Base-by-base conservation (phyloP, 2,329 filamentous ascomycete genomes). In the Furcasterigmium furcatum region DNA sequence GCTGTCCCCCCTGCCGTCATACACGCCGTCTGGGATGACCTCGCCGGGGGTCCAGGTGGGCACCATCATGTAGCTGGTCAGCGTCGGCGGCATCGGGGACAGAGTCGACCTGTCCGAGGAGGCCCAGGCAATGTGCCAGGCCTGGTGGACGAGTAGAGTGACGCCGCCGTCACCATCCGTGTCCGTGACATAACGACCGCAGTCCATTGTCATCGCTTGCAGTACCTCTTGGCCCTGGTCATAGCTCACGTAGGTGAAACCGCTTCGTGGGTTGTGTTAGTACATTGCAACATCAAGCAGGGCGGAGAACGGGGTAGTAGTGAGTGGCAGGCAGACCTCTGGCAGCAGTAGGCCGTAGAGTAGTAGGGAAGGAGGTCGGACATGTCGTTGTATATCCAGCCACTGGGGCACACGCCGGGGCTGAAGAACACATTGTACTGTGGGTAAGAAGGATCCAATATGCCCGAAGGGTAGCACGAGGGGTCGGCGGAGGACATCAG, bases 281-380 rank as follows among this genome's bases (percentile, higher is more conserved):
- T 21, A 7, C 21, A 14, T 21, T 9, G 19, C n/a, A 14, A n/a
- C n/a, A n/a, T n/a, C n/a, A n/a, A n/a, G n/a, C n/a, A n/a, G n/a
- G n/a, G n/a, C n/a, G n/a, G n/a, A n/a, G n/a, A n/a, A n/a, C n/a
- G n/a, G n/a, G n/a, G n/a, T n/a, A n/a, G n/a, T n/a, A n/a, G n/a
- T n/a, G n/a, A n/a, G n/a, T n/a, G n/a, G n/a, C n/a, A n/a, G n/a
- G n/a, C 42, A 3, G 10, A 50, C 39, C 34, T 41, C 13, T 35
- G 13, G 19, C 46, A 50, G 46, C 46, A 50, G 20, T 25, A 10
- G n/a, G 46, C 48, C 32, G 48, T 43, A 13, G 46, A 50, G 13
- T 19, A 21, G 5, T 18, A 34, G 9, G 10, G n/a, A 2, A 13
- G 24, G 7, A 2, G 9, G 19, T 30, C 10, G 19, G 41, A 34